phyloP scores from a whole-genome alignment of 176 grass and related monocot genomes.

The Oryza glaberrima region DNA sequence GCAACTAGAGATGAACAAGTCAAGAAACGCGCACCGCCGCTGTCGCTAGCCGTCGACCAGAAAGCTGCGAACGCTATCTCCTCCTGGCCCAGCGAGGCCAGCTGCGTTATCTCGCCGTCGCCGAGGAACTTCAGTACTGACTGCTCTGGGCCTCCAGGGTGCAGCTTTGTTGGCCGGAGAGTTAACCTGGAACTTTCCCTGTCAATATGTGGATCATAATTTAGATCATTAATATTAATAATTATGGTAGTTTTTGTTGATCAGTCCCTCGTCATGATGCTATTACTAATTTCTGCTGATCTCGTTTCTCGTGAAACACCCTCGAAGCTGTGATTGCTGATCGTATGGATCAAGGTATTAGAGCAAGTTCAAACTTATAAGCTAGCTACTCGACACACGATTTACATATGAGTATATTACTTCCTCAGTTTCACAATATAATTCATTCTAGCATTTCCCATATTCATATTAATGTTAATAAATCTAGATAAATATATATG shows the following conservation, averaged over 20 bases:
- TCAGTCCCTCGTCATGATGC: neutral
- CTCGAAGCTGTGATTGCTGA: neutral
- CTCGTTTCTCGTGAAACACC: neutral
- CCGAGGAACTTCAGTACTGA: conserved; percentile 51
- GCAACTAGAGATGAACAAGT: conserved; percentile 13
- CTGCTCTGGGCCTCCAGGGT: conserved; percentile 43
- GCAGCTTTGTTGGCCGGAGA: conserved; percentile 33
- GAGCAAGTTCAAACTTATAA: neutral
- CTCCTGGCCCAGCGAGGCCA: conserved; percentile 47
- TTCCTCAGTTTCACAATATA: too few species aligned
- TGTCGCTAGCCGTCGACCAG: conserved; percentile 41
- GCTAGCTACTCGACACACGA: too few species aligned
- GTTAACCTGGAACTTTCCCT: conserved; percentile 89
- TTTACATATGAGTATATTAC: too few species aligned
- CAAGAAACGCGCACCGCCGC: conserved; percentile 43
- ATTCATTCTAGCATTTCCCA: too few species aligned
- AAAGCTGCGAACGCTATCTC: conserved; percentile 37
- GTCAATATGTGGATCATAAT: conserved; percentile 68
- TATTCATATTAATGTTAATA: too few species aligned
- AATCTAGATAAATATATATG: too few species aligned
- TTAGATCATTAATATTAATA: conserved; percentile 19
- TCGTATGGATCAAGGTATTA: neutral
- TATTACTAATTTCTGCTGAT: neutral
- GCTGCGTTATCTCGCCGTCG: conserved; percentile 42
- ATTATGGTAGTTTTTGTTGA: conserved; percentile 25